phyloP scores from a whole-genome alignment of 139 green algal genomes.

The Micractinium sp. region DNA sequence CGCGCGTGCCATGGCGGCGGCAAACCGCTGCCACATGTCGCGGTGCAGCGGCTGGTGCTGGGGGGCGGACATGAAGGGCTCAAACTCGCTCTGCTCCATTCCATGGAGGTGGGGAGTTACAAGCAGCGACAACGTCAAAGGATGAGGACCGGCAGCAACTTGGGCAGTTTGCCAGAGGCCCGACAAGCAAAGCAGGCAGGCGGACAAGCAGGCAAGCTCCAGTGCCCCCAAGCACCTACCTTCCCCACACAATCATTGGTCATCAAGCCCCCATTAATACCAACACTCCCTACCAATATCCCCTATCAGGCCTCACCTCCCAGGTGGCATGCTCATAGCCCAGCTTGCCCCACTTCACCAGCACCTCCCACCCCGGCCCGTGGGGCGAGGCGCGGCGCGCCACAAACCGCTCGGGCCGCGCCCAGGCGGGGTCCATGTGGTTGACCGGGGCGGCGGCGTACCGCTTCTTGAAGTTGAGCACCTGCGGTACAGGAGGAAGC shows the following conservation, averaged over 20 bases:
- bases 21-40: slow-evolving; percentile 77
- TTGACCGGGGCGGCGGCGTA: slow-evolving; percentile 54
- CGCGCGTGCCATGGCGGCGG: slow-evolving; percentile 47
- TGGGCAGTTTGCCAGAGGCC: not conserved
- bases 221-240: no score
- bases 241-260: no score
- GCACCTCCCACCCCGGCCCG: slow-evolving; percentile 88
- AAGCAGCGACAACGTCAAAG: no score
- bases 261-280: no score
- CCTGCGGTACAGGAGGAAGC: not conserved
- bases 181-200: no score
- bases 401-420: slow-evolving; percentile 54
- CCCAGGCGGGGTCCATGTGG: slow-evolving; percentile 64
- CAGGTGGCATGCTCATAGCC: slow-evolving; percentile 87
- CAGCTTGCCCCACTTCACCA: slow-evolving; percentile 84
- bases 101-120: no score
- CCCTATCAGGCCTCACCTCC: slow-evolving; percentile 74
- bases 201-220: no score
- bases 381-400: slow-evolving; percentile 67
- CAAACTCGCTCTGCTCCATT: slow-evolving; percentile 41
- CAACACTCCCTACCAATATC: no score
- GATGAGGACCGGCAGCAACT: not conserved
- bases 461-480: slow-evolving; percentile 85
- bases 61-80: slow-evolving; percentile 53
- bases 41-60: slow-evolving; percentile 64